Percentiles rank a stretch among this genome's conserved stretches.
These are phyloP conservation scores for Neurospora sp. DNA, from an alignment of 495 filamentous ascomycete species.

Conservation along the genomic window DNA sequence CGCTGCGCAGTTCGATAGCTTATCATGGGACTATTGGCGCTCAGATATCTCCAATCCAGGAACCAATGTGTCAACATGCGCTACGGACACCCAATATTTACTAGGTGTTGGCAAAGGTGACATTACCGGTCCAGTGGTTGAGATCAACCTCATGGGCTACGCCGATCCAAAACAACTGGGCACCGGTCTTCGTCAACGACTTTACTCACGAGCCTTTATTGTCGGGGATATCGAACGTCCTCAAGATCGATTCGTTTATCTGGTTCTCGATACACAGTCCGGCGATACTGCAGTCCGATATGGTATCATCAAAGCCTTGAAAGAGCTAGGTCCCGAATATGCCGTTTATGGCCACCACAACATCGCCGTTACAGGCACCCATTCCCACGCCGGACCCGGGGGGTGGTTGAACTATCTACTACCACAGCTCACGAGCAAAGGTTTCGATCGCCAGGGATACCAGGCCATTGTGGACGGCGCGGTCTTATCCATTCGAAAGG, in stretches of 20 bases:
- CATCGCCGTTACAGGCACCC: conserved; percentile 84
- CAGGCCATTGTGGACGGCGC: conserved; percentile 84
- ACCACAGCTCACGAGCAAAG: conserved; percentile 84
- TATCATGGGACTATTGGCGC: neutral
- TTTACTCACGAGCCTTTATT: conserved; percentile 89
- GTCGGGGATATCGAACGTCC: conserved; percentile 58
- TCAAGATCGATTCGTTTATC: conserved; percentile 70
- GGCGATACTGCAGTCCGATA: conserved; percentile 87
- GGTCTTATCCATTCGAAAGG: conserved; percentile 66
- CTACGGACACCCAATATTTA: conserved; percentile 42
- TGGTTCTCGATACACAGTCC: conserved; percentile 79
- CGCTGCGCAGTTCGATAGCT: neutral
- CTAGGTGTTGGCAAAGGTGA: conserved; percentile 92
- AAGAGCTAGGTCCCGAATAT: conserved; percentile 57
- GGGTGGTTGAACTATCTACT: conserved; percentile 96
- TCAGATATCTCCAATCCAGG: neutral
- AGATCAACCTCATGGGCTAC: conserved; percentile 89
- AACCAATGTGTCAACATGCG: neutral
- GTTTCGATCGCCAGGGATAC: conserved; percentile 85
- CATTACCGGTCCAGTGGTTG: conserved; percentile 92
- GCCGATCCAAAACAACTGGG: conserved; percentile 80
- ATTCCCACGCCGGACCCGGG: conserved; percentile 86
- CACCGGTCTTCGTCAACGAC: conserved; percentile 75
- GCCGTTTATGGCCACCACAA: conserved; percentile 71
- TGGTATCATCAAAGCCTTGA: conserved; percentile 68